Evolutionary conservation across 805 yeast genomes (phyloP), one percentile per base, ranked within the genome.

Genomic region (Pichia californica): DNA sequence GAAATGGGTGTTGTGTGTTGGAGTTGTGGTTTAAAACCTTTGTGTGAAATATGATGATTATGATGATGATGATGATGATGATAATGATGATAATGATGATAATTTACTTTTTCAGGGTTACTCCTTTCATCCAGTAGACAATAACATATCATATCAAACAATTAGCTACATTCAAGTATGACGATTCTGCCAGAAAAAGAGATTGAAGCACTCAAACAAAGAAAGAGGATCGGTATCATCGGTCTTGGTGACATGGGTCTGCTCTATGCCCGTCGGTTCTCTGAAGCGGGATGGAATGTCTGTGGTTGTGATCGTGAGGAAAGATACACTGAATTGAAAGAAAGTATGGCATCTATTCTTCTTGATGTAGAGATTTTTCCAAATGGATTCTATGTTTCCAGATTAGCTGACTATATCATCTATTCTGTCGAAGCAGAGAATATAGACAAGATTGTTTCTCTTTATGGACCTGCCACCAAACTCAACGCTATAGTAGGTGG

Each of bases 231-330:
- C 36, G 99, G 99, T 2, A 84, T 93, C 50, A 89, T 93, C 47
- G 99, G 99, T 3, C 74, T 91, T 29, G 99, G 99, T 26, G 98
- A 91, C 61, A 93, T 93, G 99, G 99, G 99, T 7, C 67, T 77
- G 30, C 65, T 93, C 54, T 93, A 93, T 57, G 97, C 98, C 44
- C 69, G 73, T 18, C 66, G 82, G 42, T 81, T 93, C 55, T 70
- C 86, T 25, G 71, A 73, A 41, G 89, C 88, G 2, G 97, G 97
- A 2, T 88, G 96, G 95, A 74, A 60, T 53, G 96, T 88, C 2
- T 79, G 84, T 39, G 95, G 94, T 4, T 87, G 96, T 61, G 97
- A 89, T 56, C 67, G 83, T 44, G 93, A 83, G 53, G 88, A 81
- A 23, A 52, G 64, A 21, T 87, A 59, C 54, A 77, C 71, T 9